Evolutionary conservation across 371 early-diverging fungal genomes (phyloP).

Genomic region (Mortierella sp.): DNA sequence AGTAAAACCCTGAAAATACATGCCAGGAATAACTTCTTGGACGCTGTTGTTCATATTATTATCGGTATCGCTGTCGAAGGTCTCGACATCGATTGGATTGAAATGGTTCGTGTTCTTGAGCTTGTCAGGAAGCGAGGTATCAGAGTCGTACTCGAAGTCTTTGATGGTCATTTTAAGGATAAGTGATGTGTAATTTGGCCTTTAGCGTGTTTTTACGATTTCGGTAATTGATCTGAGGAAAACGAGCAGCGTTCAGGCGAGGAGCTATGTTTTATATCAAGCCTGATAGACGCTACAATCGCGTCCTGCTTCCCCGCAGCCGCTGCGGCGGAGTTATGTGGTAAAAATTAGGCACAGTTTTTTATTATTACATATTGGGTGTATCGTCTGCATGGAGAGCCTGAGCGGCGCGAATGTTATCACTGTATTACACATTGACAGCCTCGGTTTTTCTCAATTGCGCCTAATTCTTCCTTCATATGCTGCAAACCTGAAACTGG

Average conservation of each 20-base stretch:
- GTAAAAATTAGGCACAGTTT: background rate
- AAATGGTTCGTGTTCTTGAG: conserved; percentile 12
- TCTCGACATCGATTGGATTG: background rate
- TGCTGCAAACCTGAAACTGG: conserved; percentile 24
- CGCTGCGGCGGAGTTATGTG: background rate
- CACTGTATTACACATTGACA: conserved; percentile 21
- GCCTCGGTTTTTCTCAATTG: conserved; percentile 11
- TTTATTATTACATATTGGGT: conserved; percentile 1
- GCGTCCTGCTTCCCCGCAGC: conserved; percentile 1
- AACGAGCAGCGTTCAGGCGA: background rate
- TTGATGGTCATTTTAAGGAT: background rate
- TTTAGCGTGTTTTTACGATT: background rate
- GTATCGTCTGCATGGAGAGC: background rate
- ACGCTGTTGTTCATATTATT: background rate
- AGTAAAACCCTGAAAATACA: background rate
- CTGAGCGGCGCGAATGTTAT: background rate
- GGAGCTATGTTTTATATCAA: too few relatives aligned
- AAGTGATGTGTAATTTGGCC: background rate
- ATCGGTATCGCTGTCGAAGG: background rate
- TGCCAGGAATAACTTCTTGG: background rate
- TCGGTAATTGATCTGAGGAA: background rate
- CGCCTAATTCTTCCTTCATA: conserved; percentile 29
- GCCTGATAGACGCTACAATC: background rate
- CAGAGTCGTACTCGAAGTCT: conserved; percentile 11
- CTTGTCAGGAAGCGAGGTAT: conserved; percentile 12